These are phyloP conservation scores for Hanseniaspora jakobsenii DNA, from an alignment of 805 yeast species.

Conservation along the genomic window DNA sequence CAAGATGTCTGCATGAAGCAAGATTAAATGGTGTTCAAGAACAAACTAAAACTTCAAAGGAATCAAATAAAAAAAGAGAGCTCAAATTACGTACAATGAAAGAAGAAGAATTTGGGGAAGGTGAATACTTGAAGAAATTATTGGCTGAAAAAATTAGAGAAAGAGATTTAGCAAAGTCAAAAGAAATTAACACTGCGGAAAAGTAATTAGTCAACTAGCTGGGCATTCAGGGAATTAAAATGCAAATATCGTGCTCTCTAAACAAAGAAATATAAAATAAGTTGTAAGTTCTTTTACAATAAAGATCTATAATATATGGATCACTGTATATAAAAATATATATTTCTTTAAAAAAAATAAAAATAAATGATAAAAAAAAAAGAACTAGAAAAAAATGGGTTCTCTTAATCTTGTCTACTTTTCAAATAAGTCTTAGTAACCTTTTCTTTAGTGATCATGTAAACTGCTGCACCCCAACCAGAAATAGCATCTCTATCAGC, in stretches of 20 bases:
- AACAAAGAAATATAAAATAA: too few relatives aligned
- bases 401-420: conserved; percentile 93
- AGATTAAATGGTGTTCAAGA: conserved; percentile 52
- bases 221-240: neutral
- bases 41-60: conserved; percentile 39
- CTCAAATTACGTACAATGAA: conserved; percentile 47
- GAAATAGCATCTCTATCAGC: conserved; percentile 94
- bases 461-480: conserved; percentile 98
- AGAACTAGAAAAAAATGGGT: too few relatives aligned
- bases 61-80: conserved; percentile 43
- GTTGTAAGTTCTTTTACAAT: too few relatives aligned
- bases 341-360: neutral
- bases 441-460: conserved; percentile 81
- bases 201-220: too few relatives aligned
- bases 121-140: conserved; percentile 53
- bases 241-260: too few relatives aligned
- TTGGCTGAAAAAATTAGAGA: conserved; percentile 41
- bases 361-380: neutral
- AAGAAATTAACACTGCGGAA: too few relatives aligned
- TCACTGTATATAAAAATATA: neutral
- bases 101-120: conserved; percentile 74
- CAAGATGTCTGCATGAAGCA: conserved; percentile 68
- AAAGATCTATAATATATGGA: too few relatives aligned
- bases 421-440: conserved; percentile 76
- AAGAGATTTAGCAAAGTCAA: conserved; percentile 20